Evolutionary conservation across 129 eudicot genomes (phyloP).

Genomic region (Chrysanthemum lavandulifolium): DNA sequence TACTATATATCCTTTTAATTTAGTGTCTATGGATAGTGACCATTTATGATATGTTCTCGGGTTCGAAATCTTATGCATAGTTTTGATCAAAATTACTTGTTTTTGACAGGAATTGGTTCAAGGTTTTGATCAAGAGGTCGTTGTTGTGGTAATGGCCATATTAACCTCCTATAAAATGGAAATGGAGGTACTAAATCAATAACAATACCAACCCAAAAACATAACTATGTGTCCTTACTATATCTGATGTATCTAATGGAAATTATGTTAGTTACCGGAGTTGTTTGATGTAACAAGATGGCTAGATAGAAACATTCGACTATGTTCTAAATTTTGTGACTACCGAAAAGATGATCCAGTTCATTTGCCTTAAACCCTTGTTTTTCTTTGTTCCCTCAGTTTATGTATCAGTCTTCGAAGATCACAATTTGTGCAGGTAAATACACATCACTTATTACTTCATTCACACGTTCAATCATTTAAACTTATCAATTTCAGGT

Average conservation of each 20-base stretch:
- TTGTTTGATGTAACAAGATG: conserved; percentile 97
- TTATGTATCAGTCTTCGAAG: conserved; percentile 92
- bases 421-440: conserved; percentile 96
- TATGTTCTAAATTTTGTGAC: conserved; percentile 94
- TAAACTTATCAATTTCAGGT: neutral
- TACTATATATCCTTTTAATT: too few species aligned
- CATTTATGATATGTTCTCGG: too few species aligned
- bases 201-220: neutral
- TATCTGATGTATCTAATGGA: neutral
- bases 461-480: neutral
- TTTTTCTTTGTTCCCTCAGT: conserved; percentile 92
- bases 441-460: neutral
- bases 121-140: conserved; percentile 98
- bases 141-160: conserved; percentile 92
- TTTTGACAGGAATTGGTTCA: conserved; percentile 73
- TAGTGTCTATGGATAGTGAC: too few species aligned
- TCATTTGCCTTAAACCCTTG: conserved; percentile 88
- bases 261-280: conserved; percentile 49
- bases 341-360: conserved; percentile 88
- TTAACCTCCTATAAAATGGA: conserved; percentile 90
- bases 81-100: conserved; percentile 7
- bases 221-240: neutral
- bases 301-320: conserved; percentile 91
- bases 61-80: too few species aligned
- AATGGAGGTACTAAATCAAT: conserved; percentile 60